Evolutionary conservation across 306 rosid genomes (phyloP).

Genomic region (Trifolium pratense): DNA sequence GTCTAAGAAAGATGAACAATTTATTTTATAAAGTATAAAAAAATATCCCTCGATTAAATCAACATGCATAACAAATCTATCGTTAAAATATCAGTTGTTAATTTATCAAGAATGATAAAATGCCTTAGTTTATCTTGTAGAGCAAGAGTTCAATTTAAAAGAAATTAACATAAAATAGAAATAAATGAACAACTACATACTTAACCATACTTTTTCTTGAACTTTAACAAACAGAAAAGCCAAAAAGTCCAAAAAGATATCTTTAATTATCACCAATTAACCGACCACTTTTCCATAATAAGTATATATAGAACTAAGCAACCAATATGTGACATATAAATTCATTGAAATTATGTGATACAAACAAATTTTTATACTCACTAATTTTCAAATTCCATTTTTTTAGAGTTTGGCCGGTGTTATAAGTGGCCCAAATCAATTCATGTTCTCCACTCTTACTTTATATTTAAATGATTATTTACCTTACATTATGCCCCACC

Average conservation of each 20-base stretch:
- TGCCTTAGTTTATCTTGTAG: neutral
- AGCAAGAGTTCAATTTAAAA: too few relatives aligned
- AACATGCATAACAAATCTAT: neutral
- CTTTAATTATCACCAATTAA: constrained; percentile 26
- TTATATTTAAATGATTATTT: constrained; percentile 47
- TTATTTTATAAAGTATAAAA: too few relatives aligned
- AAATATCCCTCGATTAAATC: neutral
- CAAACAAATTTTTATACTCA: constrained; percentile 41
- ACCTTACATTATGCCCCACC: constrained; percentile 55
- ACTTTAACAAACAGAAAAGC: constrained; percentile 9
- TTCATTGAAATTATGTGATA: neutral
- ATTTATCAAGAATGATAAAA: neutral
- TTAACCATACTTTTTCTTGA: neutral
- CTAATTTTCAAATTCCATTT: constrained; percentile 28
- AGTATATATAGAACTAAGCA: constrained; percentile 19
- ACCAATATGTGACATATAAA: constrained; percentile 15
- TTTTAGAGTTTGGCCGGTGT: constrained; percentile 55
- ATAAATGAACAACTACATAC: too few relatives aligned
- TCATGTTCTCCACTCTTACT: constrained; percentile 48
- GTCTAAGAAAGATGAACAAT: too few relatives aligned
- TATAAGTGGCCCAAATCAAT: constrained; percentile 52
- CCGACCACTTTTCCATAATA: constrained; percentile 40
- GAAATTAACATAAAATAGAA: too few relatives aligned
- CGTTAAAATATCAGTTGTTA: neutral
- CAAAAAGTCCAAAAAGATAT: constrained; percentile 39